Percentiles rank a stretch among this genome's conserved stretches.
Evolutionary conservation across 1,284 basidiomycete species (phyloP).

Genomic region (Austropuccinia psidii): DNA sequence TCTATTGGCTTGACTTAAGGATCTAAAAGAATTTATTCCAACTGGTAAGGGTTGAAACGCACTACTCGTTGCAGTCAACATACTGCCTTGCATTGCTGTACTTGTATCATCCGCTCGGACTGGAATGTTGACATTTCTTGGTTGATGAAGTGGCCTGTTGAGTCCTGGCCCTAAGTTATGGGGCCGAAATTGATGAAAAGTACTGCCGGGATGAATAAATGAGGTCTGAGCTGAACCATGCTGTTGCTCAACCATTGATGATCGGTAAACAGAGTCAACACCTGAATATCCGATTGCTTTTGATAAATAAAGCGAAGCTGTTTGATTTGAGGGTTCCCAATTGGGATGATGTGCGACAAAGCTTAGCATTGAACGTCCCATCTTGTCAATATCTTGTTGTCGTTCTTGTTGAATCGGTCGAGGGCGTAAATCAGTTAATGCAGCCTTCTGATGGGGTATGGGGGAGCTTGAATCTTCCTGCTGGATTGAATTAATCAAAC

Average conservation of each 20-base stretch:
- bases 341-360: constrained; percentile 37
- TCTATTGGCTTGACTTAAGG: no score
- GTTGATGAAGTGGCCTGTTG: no score
- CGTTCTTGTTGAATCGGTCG: neutral
- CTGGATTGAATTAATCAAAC: neutral
- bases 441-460: neutral
- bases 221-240: neutral
- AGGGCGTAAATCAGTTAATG: neutral
- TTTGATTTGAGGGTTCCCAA: constrained; percentile 37
- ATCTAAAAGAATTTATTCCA: no score
- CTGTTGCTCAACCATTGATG: neutral
- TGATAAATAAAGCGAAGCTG: constrained; percentile 34
- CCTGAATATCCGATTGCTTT: constrained; percentile 31
- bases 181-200: no score
- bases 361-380: constrained; percentile 30
- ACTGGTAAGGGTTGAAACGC: no score
- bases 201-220: no score
- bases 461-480: no score
- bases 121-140: no score
- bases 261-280: constrained; percentile 1
- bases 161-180: no score
- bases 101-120: no score
- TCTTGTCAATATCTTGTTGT: constrained; percentile 25
- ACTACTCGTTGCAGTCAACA: no score
- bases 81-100: no score